A percentile compares a stretch with the other conserved stretches of the same genome.
Evolutionary conservation across 768 basidiomycete genomes (phyloP).

Genomic region (Pisolithus microcarpus): DNA sequence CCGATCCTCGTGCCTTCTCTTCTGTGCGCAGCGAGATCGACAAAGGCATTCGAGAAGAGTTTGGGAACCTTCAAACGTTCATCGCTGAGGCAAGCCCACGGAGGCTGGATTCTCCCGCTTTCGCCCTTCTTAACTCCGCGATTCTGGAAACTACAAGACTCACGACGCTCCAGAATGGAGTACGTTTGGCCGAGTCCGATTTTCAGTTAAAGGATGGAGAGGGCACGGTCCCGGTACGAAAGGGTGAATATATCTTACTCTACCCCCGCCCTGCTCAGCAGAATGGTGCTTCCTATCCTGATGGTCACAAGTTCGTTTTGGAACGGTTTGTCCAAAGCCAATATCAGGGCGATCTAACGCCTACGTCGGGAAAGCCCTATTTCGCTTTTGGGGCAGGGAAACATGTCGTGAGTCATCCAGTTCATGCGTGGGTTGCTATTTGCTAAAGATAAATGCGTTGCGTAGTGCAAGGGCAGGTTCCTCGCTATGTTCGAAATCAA

Average conservation of each 20-base stretch:
- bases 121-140: constrained; percentile 17
- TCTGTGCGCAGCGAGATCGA: constrained; percentile 45
- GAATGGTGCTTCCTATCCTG: constrained; percentile 6
- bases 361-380: constrained; percentile 10
- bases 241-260: constrained; percentile 16
- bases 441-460: background rate
- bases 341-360: constrained; percentile 9
- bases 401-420: constrained; percentile 8
- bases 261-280: constrained; percentile 16
- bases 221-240: constrained; percentile 8
- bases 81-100: constrained; percentile 6
- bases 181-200: constrained; percentile 12
- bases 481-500: background rate
- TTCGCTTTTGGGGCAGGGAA: constrained; percentile 14
- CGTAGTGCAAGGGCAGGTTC: background rate
- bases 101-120: constrained; percentile 11
- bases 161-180: constrained; percentile 10
- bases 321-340: constrained; percentile 16
- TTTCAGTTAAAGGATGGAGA: constrained; percentile 9
- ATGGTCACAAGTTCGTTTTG: constrained; percentile 10
- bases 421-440: too few relatives aligned
- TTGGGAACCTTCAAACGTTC: constrained; percentile 8
- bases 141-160: constrained; percentile 22
- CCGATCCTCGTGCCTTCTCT: constrained; percentile 35
- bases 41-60: constrained; percentile 6